Evolutionary conservation across 164 flowering plant species (phyloP).

Genomic region (Chimonanthus salicifolius): DNA sequence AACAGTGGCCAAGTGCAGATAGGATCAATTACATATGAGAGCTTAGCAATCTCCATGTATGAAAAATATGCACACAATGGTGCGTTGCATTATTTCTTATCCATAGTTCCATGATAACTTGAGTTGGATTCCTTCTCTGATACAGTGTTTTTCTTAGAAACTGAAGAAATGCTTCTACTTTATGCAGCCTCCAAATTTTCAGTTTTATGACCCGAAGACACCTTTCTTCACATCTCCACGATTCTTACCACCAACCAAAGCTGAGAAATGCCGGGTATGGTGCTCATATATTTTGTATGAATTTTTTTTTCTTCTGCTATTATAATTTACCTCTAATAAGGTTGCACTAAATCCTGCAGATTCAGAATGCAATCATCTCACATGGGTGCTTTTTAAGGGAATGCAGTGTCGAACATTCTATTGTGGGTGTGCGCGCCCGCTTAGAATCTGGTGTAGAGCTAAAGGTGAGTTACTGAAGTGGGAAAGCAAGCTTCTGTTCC

Average conservation of each 20-base stretch:
- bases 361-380: conserved; percentile 76
- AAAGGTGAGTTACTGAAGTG: conserved; percentile 33
- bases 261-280: conserved; percentile 82
- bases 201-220: conserved; percentile 80
- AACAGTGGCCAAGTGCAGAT: neutral
- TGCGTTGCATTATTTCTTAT: neutral
- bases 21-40: neutral
- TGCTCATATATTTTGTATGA: neutral
- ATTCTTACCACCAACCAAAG: conserved; percentile 88
- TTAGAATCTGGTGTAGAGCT: conserved; percentile 79
- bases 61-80: neutral
- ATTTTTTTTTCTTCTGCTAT: neutral
- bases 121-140: neutral
- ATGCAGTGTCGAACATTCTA: conserved; percentile 70
- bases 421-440: conserved; percentile 89
- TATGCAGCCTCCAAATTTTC: conserved; percentile 72
- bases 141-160: neutral
- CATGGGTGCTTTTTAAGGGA: conserved; percentile 95
- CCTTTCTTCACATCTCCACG: conserved; percentile 95
- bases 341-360: conserved; percentile 39
- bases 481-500: neutral
- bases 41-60: neutral
- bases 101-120: neutral
- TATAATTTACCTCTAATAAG: conserved; percentile 10
- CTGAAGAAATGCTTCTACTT: neutral